phyloP scores from a whole-genome alignment of 2,329 filamentous ascomycete genomes.

The Canariomyces notabilis region DNA sequence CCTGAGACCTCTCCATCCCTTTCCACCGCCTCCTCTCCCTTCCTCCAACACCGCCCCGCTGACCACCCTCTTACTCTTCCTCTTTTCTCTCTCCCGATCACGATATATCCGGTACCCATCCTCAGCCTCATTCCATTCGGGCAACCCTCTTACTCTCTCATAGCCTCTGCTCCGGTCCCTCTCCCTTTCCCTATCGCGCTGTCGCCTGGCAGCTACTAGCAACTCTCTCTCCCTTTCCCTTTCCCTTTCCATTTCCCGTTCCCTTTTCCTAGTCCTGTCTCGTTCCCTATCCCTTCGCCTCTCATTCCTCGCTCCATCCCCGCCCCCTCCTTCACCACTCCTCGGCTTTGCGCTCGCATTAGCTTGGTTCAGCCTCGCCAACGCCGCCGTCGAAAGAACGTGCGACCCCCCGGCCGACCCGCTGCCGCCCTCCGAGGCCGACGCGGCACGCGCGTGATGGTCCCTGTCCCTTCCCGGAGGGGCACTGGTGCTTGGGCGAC shows the following conservation, averaged over 20 bases:
- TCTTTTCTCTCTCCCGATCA: neutral
- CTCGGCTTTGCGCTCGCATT: conserved; percentile 3
- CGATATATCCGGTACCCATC: conserved; percentile 1
- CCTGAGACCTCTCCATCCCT: conserved; percentile 13
- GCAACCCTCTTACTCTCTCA: conserved; percentile 7
- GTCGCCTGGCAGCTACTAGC: conserved; percentile 8
- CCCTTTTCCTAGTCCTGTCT: conserved; percentile 1
- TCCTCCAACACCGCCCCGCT: conserved; percentile 23
- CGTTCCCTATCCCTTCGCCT: conserved; percentile 6
- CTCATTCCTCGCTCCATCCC: conserved; percentile 1
- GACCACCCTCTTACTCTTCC: conserved; percentile 17
- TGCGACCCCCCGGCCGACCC: neutral
- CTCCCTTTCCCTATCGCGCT: conserved; percentile 11
- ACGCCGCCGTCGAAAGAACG: conserved; percentile 15
- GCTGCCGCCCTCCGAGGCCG: neutral
- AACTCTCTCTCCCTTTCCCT: conserved; percentile 7
- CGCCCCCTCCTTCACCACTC: neutral
- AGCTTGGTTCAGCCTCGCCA: conserved; percentile 16
- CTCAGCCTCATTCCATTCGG: conserved; percentile 4
- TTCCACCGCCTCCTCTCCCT: conserved; percentile 20
- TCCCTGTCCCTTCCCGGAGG: neutral
- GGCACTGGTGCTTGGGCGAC: neutral
- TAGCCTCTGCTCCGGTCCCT: conserved; percentile 17
- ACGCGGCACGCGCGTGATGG: neutral
- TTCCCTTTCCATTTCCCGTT: conserved; percentile 12